A percentile compares a stretch with the other conserved stretches of the same genome.
phyloP scores from a whole-genome alignment of 306 rosid genomes.

The Purshia tridentata region DNA sequence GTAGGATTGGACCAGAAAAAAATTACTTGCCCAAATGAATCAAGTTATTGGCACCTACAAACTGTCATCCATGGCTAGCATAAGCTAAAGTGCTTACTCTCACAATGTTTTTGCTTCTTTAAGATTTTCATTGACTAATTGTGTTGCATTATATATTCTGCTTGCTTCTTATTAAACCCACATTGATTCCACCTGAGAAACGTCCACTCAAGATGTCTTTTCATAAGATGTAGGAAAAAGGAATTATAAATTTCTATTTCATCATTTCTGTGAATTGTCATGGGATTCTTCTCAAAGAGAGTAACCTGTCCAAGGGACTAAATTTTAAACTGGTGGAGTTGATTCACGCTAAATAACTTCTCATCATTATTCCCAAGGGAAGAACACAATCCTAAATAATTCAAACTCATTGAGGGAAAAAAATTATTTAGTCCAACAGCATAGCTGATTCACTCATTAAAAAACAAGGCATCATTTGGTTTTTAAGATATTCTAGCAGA shows the following conservation, averaged over 20 bases:
- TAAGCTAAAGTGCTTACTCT: neutral
- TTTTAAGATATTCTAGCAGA: neutral
- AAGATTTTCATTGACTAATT: neutral
- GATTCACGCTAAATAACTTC: neutral
- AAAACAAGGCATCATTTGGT: constrained; percentile 1
- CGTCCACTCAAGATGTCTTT: neutral
- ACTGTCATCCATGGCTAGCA: neutral
- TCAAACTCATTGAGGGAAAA: neutral
- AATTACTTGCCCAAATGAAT: no score
- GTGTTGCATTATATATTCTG: neutral
- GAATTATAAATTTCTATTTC: neutral
- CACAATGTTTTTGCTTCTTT: neutral
- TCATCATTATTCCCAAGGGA: neutral
- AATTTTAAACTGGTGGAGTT: neutral
- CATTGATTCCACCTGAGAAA: neutral
- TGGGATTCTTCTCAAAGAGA: neutral
- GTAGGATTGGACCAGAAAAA: neutral
- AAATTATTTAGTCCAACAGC: neutral
- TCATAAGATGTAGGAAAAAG: neutral
- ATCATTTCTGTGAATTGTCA: neutral
- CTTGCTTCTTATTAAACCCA: neutral
- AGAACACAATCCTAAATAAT: neutral
- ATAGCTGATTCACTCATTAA: neutral
- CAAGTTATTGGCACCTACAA: neutral
- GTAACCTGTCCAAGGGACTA: neutral